phyloP scores from a whole-genome alignment of 495 filamentous ascomycete species.

The Podospora pseudocomata region DNA sequence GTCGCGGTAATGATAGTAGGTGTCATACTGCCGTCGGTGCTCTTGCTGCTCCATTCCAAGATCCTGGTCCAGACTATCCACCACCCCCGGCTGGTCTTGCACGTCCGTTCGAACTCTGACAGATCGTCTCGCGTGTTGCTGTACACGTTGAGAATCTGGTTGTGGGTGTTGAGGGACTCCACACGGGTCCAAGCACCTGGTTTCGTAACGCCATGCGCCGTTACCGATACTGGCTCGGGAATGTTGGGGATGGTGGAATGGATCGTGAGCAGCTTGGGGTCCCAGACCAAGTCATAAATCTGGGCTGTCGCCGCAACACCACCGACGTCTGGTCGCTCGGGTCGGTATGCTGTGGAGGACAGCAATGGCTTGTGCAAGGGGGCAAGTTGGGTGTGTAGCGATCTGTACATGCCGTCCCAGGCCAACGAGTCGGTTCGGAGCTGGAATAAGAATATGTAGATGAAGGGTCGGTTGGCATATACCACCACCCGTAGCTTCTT shows the following conservation, averaged over 20 bases:
- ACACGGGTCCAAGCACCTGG: constrained; percentile 62
- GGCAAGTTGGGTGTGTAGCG: constrained; percentile 74
- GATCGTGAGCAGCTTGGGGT: constrained; percentile 69
- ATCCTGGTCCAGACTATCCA: constrained; percentile 93
- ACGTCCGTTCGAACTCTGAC: constrained; percentile 75
- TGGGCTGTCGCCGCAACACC: constrained; percentile 37
- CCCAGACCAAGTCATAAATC: constrained; percentile 84
- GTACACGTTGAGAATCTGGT: constrained; percentile 75
- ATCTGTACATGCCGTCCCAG: constrained; percentile 68
- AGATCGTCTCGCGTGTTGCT: constrained; percentile 54
- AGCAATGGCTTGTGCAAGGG: constrained; percentile 71
- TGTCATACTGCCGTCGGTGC: not conserved
- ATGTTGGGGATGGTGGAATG: constrained; percentile 90
- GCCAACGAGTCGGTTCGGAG: constrained; percentile 62
- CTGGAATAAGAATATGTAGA: constrained; percentile 86
- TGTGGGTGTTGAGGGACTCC: constrained; percentile 89
- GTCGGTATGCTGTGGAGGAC: constrained; percentile 57
- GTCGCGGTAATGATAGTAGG: not conserved
- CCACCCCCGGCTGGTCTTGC: constrained; percentile 89
- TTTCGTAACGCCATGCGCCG: constrained; percentile 5
- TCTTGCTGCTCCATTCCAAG: constrained; percentile 34
- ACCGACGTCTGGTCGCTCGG: constrained; percentile 39
- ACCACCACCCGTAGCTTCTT: constrained; percentile 68
- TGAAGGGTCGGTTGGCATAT: constrained; percentile 74
- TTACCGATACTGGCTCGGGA: constrained; percentile 49